Percentiles rank a stretch among this genome's conserved stretches.
phyloP scores from a whole-genome alignment of 208 protist genomes.

The Novymonas esmeraldas region DNA sequence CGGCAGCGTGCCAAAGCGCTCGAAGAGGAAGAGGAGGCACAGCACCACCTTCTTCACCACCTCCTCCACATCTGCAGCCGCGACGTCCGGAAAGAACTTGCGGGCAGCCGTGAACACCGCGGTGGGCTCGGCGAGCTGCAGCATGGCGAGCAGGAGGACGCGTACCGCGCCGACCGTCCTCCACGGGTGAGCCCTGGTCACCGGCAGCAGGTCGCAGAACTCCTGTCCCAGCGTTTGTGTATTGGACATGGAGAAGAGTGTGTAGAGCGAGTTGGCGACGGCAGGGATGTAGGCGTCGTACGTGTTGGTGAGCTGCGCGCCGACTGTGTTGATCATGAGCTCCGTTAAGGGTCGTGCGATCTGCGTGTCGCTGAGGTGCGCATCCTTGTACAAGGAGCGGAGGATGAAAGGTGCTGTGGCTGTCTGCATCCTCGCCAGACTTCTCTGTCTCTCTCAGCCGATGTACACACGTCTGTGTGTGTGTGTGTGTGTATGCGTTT shows the following conservation, averaged over 20 bases:
- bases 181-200: constrained; percentile 44
- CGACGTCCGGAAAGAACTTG: constrained; percentile 56
- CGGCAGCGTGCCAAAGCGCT: constrained; percentile 74
- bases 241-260: constrained; percentile 58
- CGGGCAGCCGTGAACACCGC: constrained; percentile 55
- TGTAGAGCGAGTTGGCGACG: constrained; percentile 66
- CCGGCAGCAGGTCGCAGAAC: constrained; percentile 85
- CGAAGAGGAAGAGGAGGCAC: constrained; percentile 80
- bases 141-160: constrained; percentile 56
- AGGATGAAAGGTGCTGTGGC: constrained; percentile 85
- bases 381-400: constrained; percentile 87
- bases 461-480: neutral
- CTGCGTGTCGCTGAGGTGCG: constrained; percentile 64
- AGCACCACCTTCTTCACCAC: constrained; percentile 53
- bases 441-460: too few relatives aligned
- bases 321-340: constrained; percentile 70
- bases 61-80: constrained; percentile 62
- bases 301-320: constrained; percentile 77
- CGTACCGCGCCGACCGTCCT: constrained; percentile 46
- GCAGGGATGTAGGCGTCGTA: constrained; percentile 67
- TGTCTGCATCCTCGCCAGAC: constrained; percentile 63
- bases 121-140: constrained; percentile 64
- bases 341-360: constrained; percentile 66
- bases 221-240: constrained; percentile 87
- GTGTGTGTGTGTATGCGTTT: neutral